Evolutionary conservation across 2,329 filamentous ascomycete genomes (phyloP), one percentile per base, ranked within the genome.

Genomic region (Periglandula ipomoeae): DNA sequence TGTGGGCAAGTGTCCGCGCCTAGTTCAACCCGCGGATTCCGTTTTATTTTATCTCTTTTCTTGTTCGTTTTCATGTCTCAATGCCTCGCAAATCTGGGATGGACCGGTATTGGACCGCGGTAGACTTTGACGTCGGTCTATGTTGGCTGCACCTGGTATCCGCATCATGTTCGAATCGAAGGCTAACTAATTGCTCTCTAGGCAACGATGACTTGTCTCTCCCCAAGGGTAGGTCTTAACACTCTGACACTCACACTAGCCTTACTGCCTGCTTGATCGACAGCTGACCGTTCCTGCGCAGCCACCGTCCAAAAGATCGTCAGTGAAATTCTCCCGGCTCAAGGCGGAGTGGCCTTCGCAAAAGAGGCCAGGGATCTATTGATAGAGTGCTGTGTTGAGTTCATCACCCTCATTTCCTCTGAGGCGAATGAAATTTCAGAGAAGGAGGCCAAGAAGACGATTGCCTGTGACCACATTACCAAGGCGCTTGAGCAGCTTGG

Each of bases 361-460:
- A 96, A 95, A 66, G 93, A 98, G 60, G 90, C 91, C 11, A 85
- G 93, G 52, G 93, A 98, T 63, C 76, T 97, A 3, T 76, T 98
- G 46, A 98, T 98, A 61, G 93, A 97, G 72, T 97, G 93, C 72
- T 98, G 93, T 63, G 91, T 98, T 61, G 93, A 98, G 68, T 98
- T 98, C 68, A 96, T 98, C 67, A 97, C 93, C 17, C 81, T 98
- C 61, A 87, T 98, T 58, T 96, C 90, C n/a, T 95, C 89, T 43
- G 91, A 98, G 71, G 93, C 93, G 53, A 98, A 98, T 68, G 93
- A 98, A 61, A 98, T 98, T 55, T 94, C 90, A 11, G 93, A 98
- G 66, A 95, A 95, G 68, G 93, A 98, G 62, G 89, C 90, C 44
- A 98, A 98, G 74, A 98, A 98, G 78, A 98, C 93, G 4, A 98